Base-by-base conservation (phyloP, 768 basidiomycete genomes). In the Mycena floridula region DNA sequence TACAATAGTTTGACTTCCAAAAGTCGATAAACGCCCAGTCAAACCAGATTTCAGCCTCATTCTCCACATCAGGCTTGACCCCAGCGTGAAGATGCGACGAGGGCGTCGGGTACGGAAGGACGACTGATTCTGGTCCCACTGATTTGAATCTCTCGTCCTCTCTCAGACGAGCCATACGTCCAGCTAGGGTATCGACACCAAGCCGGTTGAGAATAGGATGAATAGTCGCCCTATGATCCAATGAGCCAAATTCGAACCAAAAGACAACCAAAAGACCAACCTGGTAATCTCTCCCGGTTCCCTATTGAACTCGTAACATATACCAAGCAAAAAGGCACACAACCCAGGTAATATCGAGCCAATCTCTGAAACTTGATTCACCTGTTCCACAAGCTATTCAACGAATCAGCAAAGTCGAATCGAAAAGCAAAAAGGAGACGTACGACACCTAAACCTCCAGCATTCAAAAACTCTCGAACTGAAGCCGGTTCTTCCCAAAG, bases 1-100 rank as follows among this genome's bases (percentile, higher is more conserved):
- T 54, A 95, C 95, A 90, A 58, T 93, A 96, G 58, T 95, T 94
- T 37, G 90, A 93, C 68, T 98, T 98, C 87, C 91, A 94, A 62
- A 97, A 99, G 63, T 99, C 96, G 5, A 96, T 81, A 64, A 98
- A 98, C 0, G 85, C 78, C 91, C 94, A 98, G 61, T 98, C 94
- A 58, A 98, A 89, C 96, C 96, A 98, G 28, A 96, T 74, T 63
- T 93, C 91, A 22, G 81, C 88, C 55, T 89, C 85, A 49, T 80
- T 80, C 42, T 69, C 66, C 26, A 53, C 54, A 40, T 69, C 67
- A 8, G 60, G 52, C 49, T 71, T 74, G 13, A 65, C 51, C 3
- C 48, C 64, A 21, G 56, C 53, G 32, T 60, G 66, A 36, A 55
- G 61, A 40, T 65, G 57, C 23, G 66, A 50, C 16, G 49, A 48